Base-by-base conservation (phyloP, 129 eudicot genomes). In the Flaveria robusta region DNA sequence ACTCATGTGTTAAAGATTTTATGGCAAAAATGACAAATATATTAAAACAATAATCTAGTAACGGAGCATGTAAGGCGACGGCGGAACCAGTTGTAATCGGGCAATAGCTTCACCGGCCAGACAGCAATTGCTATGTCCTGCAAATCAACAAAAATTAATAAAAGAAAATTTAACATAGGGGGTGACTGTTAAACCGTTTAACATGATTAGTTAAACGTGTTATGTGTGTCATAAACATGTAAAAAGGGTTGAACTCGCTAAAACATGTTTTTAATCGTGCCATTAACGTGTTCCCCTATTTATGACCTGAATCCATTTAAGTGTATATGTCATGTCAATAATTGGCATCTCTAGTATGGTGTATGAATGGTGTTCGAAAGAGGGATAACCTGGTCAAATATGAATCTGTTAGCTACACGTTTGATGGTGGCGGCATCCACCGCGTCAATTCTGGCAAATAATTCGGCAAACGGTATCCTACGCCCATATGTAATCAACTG, bases 51-150 rank as follows among this genome's bases (percentile, higher is more conserved):
- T 39, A 23, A 66, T 29, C 96, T 90, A 93, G 78, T 90, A 93
- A 68, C 98, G 92, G 81, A 86, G 90, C 96, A 86, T 83, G 90
- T 85, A 93, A 23, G 98, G 79, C 98, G 87, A 83, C 97, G 96
- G 50, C 98, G 82, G 90, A 93, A 93, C 98, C 98, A 90, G 85
- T 88, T 93, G 90, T 93, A 93, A 82, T 93, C 98, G 0, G 98
- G 98, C 77, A 93, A 75, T 65, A 83, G 81, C 83, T 90, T 88
- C 75, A 93, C 88, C 37, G 98, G 97, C 98, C 98, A 12, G 86
- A 50, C 96, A 27, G 97, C 82, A 56, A 93, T 87, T 8, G 98
- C 97, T 55, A 93, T 55, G 82, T 93, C 98, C 98, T 93, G 88
- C 75, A 82, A 66, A 69, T 22, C n/a, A 24, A 66, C 65, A 19